These are phyloP conservation scores for Byssoonygena ceratinophila DNA, from an alignment of 2,329 filamentous ascomycete species.

Conservation along the genomic window DNA sequence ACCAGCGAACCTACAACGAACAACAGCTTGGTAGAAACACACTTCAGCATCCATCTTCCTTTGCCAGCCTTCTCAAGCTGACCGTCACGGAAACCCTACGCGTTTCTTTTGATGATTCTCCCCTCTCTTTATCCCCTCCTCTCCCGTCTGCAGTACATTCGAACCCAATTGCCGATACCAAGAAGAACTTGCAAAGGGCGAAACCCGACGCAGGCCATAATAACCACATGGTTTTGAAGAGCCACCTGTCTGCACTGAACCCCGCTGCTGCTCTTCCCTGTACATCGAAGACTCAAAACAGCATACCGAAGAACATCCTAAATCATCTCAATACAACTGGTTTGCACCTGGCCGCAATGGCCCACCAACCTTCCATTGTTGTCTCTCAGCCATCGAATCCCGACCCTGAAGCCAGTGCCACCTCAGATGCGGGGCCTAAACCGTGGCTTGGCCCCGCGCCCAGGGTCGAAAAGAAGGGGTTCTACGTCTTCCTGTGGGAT, in stretches of 20 bases:
- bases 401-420: not conserved
- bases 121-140: no score
- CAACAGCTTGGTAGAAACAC: no score
- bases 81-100: no score
- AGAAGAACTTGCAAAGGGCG: no score
- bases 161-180: no score
- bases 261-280: not conserved
- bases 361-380: not conserved
- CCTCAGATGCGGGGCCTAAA: not conserved
- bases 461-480: slow-evolving; percentile 13
- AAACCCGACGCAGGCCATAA: no score
- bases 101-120: no score
- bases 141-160: no score
- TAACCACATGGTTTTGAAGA: no score
- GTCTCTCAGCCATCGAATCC: not conserved
- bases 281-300: not conserved
- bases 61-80: no score
- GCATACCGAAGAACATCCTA: not conserved
- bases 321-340: not conserved
- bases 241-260: not conserved
- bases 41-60: no score
- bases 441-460: slow-evolving; percentile 9
- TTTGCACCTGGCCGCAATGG: not conserved
- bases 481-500: slow-evolving; percentile 16
- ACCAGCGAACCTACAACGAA: no score